Evolutionary conservation across 768 basidiomycete species (phyloP), one percentile per base, ranked within the genome.

Genomic region (Tremella fuciformis): DNA sequence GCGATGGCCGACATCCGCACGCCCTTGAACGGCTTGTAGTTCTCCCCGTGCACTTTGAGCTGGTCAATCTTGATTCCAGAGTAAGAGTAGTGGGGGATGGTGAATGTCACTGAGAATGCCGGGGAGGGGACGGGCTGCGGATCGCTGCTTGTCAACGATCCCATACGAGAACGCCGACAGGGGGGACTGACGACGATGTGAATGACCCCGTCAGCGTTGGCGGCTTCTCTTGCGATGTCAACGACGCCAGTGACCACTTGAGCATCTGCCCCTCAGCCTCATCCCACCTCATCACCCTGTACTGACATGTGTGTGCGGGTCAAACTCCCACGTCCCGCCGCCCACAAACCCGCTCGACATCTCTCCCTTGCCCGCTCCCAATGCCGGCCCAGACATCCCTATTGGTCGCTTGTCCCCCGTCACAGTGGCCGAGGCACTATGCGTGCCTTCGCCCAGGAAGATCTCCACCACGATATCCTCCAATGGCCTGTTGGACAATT

Each of bases 1-100:
- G 79, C 62, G 44, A 60, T 73, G 29, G 83, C 83, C 40, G 82
- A 80, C 46, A 85, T 84, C 70, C 91, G 80, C 51, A 96, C 87
- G 15, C 92, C 92, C 76, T 93, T 94, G 79, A 88, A 96, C 11
- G 88, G 88, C 76, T 93, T 94, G 77, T 93, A 93, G 74, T 92
- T 89, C 13, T 87, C 86, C 1, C 81, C 85, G 24, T 89, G 79
- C 0, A 78, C 73, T 76, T 85, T 89, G 44, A 94, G 82, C 66
- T 91, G 88, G 59, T 92, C 89, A 3, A 94, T 86, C 67, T 88
- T 89, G 47, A 94, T 79, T 18, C 87, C 82, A 6, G 89, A 90
- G 74, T 86, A 89, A 37, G 85, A 85, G 69, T 88, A 79, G 49
- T 80, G 82, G 21, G 85, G 83, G 25, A 91, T 82, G 42, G 85